These are phyloP conservation scores for Flammula alnicola DNA, from an alignment of 1,284 basidiomycete genomes.

Conservation along the genomic window DNA sequence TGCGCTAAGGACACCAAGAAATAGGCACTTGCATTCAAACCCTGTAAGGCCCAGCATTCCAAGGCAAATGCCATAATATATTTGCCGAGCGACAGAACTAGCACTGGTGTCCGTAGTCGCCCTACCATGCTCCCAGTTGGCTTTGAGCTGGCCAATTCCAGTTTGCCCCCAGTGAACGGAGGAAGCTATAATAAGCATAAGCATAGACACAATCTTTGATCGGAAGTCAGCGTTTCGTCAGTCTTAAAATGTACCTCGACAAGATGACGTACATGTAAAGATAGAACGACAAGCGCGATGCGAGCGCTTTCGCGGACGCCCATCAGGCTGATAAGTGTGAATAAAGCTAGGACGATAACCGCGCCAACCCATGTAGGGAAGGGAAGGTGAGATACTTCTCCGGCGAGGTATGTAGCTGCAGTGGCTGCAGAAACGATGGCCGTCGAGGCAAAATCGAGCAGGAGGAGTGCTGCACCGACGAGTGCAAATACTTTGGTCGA, in stretches of 20 bases:
- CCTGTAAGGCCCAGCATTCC: constrained; percentile 74
- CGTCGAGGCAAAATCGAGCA: constrained; percentile 70
- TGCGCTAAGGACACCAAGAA: background rate
- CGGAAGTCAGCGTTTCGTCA: constrained; percentile 8
- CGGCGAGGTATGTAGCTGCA: constrained; percentile 66
- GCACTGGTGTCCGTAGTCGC: constrained; percentile 27
- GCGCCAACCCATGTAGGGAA: constrained; percentile 56
- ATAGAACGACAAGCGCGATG: constrained; percentile 58
- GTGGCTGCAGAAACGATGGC: constrained; percentile 73
- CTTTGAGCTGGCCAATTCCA: constrained; percentile 51
- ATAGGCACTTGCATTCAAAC: constrained; percentile 56
- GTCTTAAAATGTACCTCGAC: background rate
- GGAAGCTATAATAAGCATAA: constrained; percentile 52
- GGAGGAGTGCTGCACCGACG: constrained; percentile 60
- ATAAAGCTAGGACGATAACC: constrained; percentile 52
- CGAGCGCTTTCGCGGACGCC: constrained; percentile 67
- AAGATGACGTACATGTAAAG: constrained; percentile 57
- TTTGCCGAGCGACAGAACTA: constrained; percentile 43
- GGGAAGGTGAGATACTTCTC: constrained; percentile 54
- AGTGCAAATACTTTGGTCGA: constrained; percentile 65
- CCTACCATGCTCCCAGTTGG: constrained; percentile 56
- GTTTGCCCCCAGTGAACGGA: constrained; percentile 53
- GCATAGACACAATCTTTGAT: constrained; percentile 57
- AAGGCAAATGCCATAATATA: constrained; percentile 69
- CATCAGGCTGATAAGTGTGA: constrained; percentile 58